Conservation (phyloP, 192 early-diverging fungal genomes). For the Coemansia sp. region DNA sequence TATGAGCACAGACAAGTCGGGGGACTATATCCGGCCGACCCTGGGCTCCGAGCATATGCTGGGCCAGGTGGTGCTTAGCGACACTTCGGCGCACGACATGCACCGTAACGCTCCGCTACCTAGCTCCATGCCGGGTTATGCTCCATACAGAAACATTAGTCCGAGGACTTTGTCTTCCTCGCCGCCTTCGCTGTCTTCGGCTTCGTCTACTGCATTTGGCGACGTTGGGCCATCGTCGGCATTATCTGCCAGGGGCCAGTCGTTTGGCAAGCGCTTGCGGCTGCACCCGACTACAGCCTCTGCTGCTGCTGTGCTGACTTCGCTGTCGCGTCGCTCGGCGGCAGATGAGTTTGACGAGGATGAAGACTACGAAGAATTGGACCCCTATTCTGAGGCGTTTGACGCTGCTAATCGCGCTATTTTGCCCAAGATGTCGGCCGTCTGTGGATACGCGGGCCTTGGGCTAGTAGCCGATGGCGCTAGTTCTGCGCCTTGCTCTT, state of each 20-base stretch:
- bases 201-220: neutral
- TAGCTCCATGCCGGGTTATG: neutral
- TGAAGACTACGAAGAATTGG: slow-evolving; percentile 14
- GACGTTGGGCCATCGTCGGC: neutral
- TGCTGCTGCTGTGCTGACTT: neutral
- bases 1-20: slow-evolving; percentile 19
- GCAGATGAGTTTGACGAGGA: slow-evolving; percentile 16
- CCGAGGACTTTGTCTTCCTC: neutral
- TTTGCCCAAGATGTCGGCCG: neutral
- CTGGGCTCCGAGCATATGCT: neutral
- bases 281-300: neutral
- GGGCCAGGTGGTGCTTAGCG: neutral
- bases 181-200: neutral
- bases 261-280: neutral
- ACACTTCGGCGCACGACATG: neutral
- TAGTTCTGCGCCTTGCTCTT: neutral
- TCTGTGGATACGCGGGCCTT: neutral
- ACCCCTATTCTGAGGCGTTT: neutral
- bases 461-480: neutral
- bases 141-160: neutral
- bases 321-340: neutral
- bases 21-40: slow-evolving; percentile 18
- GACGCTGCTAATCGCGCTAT: neutral
- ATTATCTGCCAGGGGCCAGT: neutral
- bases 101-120: neutral